Percentiles rank a stretch among this genome's conserved stretches.
These are phyloP conservation scores for Ambrosiella cleistominuta DNA, from an alignment of 2,329 filamentous ascomycete species.

Conservation along the genomic window DNA sequence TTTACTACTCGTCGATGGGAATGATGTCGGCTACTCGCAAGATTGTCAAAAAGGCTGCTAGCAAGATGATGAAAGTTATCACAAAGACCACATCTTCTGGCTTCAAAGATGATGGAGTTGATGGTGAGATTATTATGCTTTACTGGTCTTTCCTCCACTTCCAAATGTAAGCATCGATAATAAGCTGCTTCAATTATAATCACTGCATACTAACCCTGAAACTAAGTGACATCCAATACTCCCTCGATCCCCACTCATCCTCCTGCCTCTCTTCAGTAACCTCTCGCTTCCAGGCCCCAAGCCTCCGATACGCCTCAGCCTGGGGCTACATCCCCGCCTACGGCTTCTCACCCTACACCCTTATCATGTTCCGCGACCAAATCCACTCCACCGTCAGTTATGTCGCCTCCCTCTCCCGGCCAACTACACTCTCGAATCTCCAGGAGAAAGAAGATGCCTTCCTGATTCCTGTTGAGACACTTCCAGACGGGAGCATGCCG, in stretches of 20 bases:
- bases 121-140: slow-evolving; percentile 2
- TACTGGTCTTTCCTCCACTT: slow-evolving; percentile 7
- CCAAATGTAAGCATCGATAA: slow-evolving; percentile 6
- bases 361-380: slow-evolving; percentile 5
- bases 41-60: background rate
- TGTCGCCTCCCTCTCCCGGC: background rate
- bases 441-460: background rate
- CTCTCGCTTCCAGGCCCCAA: background rate
- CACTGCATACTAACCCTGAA: background rate
- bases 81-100: background rate
- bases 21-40: background rate
- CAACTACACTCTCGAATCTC: background rate
- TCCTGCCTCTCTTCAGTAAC: background rate
- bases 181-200: background rate
- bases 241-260: background rate
- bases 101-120: background rate
- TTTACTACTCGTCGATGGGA: slow-evolving; percentile 5
- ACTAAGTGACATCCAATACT: background rate
- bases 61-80: background rate
- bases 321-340: slow-evolving; percentile 3
- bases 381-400: background rate
- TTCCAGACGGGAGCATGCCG: background rate
- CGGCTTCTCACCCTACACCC: background rate
- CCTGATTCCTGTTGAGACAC: background rate
- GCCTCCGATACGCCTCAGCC: background rate